These are phyloP conservation scores for Xylaria sp. DNA, from an alignment of 2,329 filamentous ascomycete genomes.

Conservation along the genomic window DNA sequence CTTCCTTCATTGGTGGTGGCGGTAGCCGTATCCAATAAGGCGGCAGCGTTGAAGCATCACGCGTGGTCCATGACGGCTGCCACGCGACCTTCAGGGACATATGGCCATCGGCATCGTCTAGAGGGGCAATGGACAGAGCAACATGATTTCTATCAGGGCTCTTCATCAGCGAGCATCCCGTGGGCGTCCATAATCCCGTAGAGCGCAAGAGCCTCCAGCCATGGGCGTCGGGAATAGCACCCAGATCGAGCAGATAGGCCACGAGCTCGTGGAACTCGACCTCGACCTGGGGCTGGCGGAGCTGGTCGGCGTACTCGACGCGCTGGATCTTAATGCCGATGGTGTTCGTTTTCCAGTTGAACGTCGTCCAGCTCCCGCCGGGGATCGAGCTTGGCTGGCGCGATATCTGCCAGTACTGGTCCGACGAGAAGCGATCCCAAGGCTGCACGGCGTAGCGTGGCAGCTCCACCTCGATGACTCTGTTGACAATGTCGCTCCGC, in stretches of 20 bases:
- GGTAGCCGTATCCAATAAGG: constrained; percentile 69
- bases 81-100: constrained; percentile 68
- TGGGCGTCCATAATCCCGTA: constrained; percentile 70
- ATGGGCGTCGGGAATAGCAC: constrained; percentile 68
- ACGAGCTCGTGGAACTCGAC: constrained; percentile 69
- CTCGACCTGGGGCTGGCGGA: constrained; percentile 65
- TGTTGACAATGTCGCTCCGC: constrained; percentile 72
- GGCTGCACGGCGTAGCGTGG: constrained; percentile 73
- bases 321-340: constrained; percentile 72
- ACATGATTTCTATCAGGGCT: constrained; percentile 62
- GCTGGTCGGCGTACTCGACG: constrained; percentile 69
- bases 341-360: constrained; percentile 72
- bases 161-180: constrained; percentile 66
- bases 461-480: constrained; percentile 73
- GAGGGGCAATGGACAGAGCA: constrained; percentile 64
- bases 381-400: constrained; percentile 63
- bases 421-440: constrained; percentile 64
- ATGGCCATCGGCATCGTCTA: constrained; percentile 71
- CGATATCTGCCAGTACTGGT: constrained; percentile 69
- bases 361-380: constrained; percentile 72
- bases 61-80: constrained; percentile 64
- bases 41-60: constrained; percentile 64
- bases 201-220: constrained; percentile 68
- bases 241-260: constrained; percentile 71
- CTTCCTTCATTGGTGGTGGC: constrained; percentile 49